Evolutionary conservation across 345 rosid species (phyloP), one percentile per base, ranked within the genome.

Genomic region (Lepidium didymum): DNA sequence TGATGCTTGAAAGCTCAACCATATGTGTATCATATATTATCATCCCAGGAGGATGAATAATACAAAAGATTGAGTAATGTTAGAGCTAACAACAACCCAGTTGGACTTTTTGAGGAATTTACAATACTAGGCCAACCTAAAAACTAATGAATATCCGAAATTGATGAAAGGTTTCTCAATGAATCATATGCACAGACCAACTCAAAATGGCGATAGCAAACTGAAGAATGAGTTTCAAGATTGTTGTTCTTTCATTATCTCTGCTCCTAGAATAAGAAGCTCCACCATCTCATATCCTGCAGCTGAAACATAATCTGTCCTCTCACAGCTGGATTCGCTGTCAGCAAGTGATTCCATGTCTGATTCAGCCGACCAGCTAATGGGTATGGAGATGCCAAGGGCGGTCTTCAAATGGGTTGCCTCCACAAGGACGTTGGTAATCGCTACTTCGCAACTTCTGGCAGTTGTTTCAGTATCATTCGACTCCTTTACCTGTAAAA

Each of bases 261-360:
- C 84, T 61, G 96, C 87, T 42, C 98, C 86, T 62, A 91, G 84
- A 55, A 89, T 83, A 37, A 95, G 77, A 29, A 95, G 94, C 74
- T 95, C 96, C 79, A 95, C 94, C 98, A 95, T 91, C 84, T 95
- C 99, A 64, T 86, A 81, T 45, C 98, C 99, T 10, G 96, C 96
- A 59, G 92, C 96, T 64, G 89, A 81, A 72, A 95, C 88, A 40
- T 82, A 56, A 76, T 91, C 96, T 12, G 83, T 79, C 62, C 76
- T 91, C 62, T 84, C 89, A 25, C 49, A 56, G 71, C 76, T 68
- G 0, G 80, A 70, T 63, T 82, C 83, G 9, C 62, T 70, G 10
- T 68, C 89, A 53, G 64, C 63, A 56, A 64, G 27, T 42, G 87
- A 70, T 60, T 70, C 83, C 50, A 55, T 60, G 65, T 82, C 93